Evolutionary conservation across 1,284 basidiomycete species (phyloP).

Genomic region (Marasmius tenuissimus): DNA sequence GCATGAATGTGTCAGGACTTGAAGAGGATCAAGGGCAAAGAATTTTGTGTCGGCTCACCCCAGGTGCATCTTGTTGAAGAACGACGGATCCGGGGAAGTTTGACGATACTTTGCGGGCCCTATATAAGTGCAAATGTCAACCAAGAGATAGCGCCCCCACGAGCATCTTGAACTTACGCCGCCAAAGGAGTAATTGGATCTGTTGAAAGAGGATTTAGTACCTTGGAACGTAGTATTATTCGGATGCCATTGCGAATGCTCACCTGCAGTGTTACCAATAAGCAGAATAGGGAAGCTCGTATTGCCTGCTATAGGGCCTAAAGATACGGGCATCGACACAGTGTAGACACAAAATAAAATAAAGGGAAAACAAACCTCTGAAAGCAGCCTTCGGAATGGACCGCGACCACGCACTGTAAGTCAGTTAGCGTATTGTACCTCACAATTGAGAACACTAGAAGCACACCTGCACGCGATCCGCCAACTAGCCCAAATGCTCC

Average conservation of each 20-base stretch:
- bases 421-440: too few species aligned
- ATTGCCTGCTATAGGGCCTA: conserved; percentile 12
- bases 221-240: too few species aligned
- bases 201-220: neutral
- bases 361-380: conserved; percentile 4
- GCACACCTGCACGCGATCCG: conserved; percentile 10
- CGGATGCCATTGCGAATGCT: neutral
- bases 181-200: conserved; percentile 9
- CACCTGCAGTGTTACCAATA: conserved; percentile 15
- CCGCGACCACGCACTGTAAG: conserved; percentile 15
- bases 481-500: conserved; percentile 10
- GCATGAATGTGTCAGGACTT: too few species aligned
- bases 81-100: conserved; percentile 15
- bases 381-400: conserved; percentile 13
- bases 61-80: conserved; percentile 12
- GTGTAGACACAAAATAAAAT: neutral
- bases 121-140: neutral
- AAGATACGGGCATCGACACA: neutral
- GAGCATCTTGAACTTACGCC: neutral
- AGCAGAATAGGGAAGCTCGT: conserved; percentile 12
- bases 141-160: neutral
- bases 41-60: too few species aligned
- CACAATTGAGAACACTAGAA: too few species aligned
- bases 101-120: conserved; percentile 6
- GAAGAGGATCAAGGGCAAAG: too few species aligned